These are phyloP conservation scores for Chlorella sp. DNA, from an alignment of 139 green algal genomes.

Conservation along the genomic window DNA sequence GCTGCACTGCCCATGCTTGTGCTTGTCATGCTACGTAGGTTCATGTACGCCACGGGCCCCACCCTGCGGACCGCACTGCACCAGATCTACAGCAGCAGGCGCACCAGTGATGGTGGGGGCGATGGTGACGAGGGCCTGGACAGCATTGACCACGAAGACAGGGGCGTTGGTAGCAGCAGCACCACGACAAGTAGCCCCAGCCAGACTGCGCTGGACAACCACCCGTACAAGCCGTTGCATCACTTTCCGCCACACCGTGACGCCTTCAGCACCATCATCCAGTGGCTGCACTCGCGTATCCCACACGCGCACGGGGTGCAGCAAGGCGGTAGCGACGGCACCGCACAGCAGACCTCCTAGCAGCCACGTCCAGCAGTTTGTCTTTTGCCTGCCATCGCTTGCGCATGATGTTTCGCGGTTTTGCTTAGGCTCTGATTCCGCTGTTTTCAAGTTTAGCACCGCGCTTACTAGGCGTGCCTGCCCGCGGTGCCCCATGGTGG, in stretches of 20 bases:
- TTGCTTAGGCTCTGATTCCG: background rate
- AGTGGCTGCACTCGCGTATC: conserved; percentile 3
- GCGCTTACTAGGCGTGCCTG: too few species aligned
- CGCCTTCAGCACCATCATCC: conserved; percentile 7
- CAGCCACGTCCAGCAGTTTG: too few species aligned
- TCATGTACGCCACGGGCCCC: conserved; percentile 8
- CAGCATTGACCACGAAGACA: too few species aligned
- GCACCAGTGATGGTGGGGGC: too few species aligned
- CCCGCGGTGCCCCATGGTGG: too few species aligned
- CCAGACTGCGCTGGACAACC: background rate
- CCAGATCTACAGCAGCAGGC: background rate
- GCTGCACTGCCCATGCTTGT: background rate
- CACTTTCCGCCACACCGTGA: conserved; percentile 4
- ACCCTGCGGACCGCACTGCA: background rate
- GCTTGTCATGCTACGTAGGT: background rate
- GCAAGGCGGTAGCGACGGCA: too few species aligned
- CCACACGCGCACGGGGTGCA: background rate
- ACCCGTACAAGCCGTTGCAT: background rate
- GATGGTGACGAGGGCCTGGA: too few species aligned
- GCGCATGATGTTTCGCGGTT: background rate
- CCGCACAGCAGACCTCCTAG: too few species aligned
- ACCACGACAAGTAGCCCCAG: background rate
- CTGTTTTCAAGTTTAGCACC: too few species aligned
- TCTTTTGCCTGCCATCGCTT: too few species aligned
- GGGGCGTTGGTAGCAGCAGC: too few species aligned